Evolutionary conservation across 345 rosid genomes (phyloP), one percentile per base, ranked within the genome.

Genomic region (Aquilaria yunnanensis): DNA sequence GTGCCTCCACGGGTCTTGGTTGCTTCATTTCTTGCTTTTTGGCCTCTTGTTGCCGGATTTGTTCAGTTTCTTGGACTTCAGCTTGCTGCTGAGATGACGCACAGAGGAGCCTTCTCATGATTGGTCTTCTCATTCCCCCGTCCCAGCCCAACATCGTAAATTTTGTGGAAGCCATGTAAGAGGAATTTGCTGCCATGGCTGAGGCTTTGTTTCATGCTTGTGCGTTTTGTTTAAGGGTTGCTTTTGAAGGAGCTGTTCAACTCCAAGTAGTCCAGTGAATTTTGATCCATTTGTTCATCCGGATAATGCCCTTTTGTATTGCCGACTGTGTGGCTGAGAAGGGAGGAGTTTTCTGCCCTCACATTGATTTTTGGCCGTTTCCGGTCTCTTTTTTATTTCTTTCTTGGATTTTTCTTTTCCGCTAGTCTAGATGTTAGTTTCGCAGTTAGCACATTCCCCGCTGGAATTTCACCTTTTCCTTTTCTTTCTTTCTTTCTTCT

Each of bases 1-100:
- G 98, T 13, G 69, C 72, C 67, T 93, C 96, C 33, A 89, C 97
- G 4, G 98, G 98, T 63, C 98, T 83, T 16, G 85, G 77, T 54
- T 70, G 76, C 2, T 80, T 81, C 64, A 57, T 2, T 14, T 13
- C 72, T 29, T 67, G 76, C 64, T 77, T 67, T 73, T 73, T 82
- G 53, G 56, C 62, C 57, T 65, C 60, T 54, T 70, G 65, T 56
- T 67, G 45, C 53, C 70, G 70, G 43, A 1, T 37, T 37, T 37
- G 43, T 55, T 64, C 67, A 54, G 62, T 55, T 64, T 78, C 85
- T 51, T 70, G 69, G 12, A 65, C 73, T 47, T 77, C 76, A 47
- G 83, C 67, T 61, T 78, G 78, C 64, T 83, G 83, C 47, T 80
- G 83, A 57, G 84, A 78, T 56, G 87, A 74, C 23, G 74, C 41